A percentile compares a stretch with the other conserved stretches of the same genome.
Conservation (phyloP, 2,329 filamentous ascomycete genomes). For the Pseudocercospora cruenta region DNA sequence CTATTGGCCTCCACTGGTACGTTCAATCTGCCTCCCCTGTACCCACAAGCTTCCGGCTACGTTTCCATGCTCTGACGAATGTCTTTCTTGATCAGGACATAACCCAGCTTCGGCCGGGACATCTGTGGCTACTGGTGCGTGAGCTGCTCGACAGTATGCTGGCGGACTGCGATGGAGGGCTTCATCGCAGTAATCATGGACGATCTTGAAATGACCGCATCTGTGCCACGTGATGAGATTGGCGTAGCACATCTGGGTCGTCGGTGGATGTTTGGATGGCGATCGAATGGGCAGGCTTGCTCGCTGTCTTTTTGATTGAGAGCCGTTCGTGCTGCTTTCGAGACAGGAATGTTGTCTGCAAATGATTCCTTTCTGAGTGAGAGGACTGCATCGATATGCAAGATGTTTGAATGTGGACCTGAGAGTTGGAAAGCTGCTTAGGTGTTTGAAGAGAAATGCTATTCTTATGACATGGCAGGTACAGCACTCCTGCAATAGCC, state of each 20-base stretch:
- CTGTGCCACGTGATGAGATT: constrained; percentile 9
- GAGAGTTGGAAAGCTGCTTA: too few relatives aligned
- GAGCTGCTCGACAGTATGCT: constrained; percentile 15
- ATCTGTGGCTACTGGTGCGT: constrained; percentile 24
- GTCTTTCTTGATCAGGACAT: constrained; percentile 17
- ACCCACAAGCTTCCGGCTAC: background rate
- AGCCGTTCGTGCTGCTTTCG: too few relatives aligned
- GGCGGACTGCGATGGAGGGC: background rate
- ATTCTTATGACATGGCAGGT: too few relatives aligned
- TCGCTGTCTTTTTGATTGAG: too few relatives aligned
- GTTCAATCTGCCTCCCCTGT: background rate
- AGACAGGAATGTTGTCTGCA: too few relatives aligned
- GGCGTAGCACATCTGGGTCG: constrained; percentile 5
- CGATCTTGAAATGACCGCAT: constrained; percentile 6
- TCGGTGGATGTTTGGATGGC: background rate
- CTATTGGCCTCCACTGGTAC: background rate
- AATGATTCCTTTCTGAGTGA: too few relatives aligned
- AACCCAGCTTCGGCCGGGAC: constrained; percentile 9
- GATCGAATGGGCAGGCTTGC: too few relatives aligned
- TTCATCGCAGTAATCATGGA: constrained; percentile 9
- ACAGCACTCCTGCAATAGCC: too few relatives aligned
- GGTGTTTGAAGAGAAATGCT: too few relatives aligned
- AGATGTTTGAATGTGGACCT: too few relatives aligned
- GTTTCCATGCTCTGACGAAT: background rate
- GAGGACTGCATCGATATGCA: too few relatives aligned